Conservation (phyloP, 192 early-diverging fungal species). For the Coemansia interrupta region DNA sequence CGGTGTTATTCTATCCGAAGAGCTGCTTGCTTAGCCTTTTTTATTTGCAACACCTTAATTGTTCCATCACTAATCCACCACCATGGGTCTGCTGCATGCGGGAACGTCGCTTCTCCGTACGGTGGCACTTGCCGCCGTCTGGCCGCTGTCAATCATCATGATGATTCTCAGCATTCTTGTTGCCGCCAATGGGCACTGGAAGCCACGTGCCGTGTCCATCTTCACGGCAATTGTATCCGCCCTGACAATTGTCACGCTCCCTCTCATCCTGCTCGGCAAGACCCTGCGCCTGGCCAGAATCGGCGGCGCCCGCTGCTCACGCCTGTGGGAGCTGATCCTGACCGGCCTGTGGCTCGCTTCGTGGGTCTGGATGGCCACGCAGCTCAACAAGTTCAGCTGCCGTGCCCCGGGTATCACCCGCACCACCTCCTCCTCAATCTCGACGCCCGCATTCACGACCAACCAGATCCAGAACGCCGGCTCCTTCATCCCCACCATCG, state of each 20-base stretch:
- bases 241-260: constrained; percentile 39
- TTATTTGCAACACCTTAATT: not conserved
- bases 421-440: not conserved
- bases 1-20: too few species aligned
- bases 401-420: constrained; percentile 9
- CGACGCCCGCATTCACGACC: not conserved
- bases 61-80: constrained; percentile 1
- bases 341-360: constrained; percentile 46
- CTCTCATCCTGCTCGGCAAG: constrained; percentile 41
- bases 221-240: constrained; percentile 45
- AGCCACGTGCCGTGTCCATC: constrained; percentile 49
- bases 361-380: constrained; percentile 51
- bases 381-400: constrained; percentile 53
- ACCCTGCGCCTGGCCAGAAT: constrained; percentile 25
- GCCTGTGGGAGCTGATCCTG: constrained; percentile 45
- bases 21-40: too few species aligned
- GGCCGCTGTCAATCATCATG: constrained; percentile 37
- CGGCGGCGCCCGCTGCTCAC: constrained; percentile 39
- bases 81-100: constrained; percentile 36
- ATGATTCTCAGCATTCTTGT: constrained; percentile 45
- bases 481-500: not conserved
- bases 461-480: constrained; percentile 3
- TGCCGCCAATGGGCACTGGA: constrained; percentile 52
- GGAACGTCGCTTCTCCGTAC: constrained; percentile 44
- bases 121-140: constrained; percentile 23